Base-by-base conservation (phyloP, 129 eudicot genomes). In the Artemisia annua region DNA sequence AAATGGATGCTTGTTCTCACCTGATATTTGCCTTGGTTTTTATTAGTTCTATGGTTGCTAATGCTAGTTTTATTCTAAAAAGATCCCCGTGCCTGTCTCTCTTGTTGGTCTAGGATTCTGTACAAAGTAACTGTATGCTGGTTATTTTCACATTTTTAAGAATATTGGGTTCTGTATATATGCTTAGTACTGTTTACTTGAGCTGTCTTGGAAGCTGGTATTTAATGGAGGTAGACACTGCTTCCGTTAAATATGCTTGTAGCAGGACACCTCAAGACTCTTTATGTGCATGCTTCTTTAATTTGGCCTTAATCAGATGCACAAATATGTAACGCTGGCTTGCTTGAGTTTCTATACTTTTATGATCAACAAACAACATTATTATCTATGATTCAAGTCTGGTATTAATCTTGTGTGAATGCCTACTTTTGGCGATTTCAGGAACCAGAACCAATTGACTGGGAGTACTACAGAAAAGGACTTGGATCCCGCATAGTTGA, bases 401-500 rank as follows among this genome's bases (percentile, higher is more conserved):
- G 46, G 11, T 11, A 52, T 52, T 13, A 52, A 52, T 14, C 19
- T 12, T 15, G 8, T 15, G 5, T 15, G 19, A 52, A 3, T 52
- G 57, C 16, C 16, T 51, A 11, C 16, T 17, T 39, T 64, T 50
- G 69, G 43, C 52, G 63, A 63, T 11, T 81, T 60, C 87, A 93
- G 98, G 95, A 93, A 79, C 98, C 98, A 67, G 95, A 87, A 77
- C 90, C 98, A 30, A 78, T 93, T 43, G 97, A 93, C 74, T 93
- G 98, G 97, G 96, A 93, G 55, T 93, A 87, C 77, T 93, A 93
- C 85, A 90, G 98, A 72, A 89, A 93, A 71, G 98, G 97, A 77
- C 84, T 93, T 85, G 98, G 97, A 65, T 83, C 90, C 46, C 89
- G 91, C 72, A 80, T 93, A 78, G 97, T 93, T 74, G 98, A 89